Evolutionary conservation across 441 rosid genomes (phyloP), one percentile per base, ranked within the genome.

Genomic region (Adansonia madagascariensis): DNA sequence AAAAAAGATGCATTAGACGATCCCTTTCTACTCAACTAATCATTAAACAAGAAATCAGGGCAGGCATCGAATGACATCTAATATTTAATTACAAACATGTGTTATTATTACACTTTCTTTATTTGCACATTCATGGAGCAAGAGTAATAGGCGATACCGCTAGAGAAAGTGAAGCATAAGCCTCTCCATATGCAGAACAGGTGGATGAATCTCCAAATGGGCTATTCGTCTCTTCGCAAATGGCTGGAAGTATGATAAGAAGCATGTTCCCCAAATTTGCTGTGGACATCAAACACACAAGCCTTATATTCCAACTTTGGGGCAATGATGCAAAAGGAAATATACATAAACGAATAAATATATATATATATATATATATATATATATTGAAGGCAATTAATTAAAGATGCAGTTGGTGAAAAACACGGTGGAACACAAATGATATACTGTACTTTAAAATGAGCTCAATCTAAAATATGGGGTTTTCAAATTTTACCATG

Each of bases 241-340:
- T 50, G 5, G 84, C 87, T n/a, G 86, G 87, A 64, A 86, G 22
- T 46, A 86, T 80, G 27, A 86, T 81, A 3, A 81, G 77, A 41
- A 78, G 84, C 84, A 86, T 66, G 72, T 78, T 83, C 20, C 86
- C 86, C 68, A 86, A 68, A 56, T 86, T 86, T 64, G 86, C 85
- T 83, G 78, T 18, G 14, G n/a, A 68, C 22, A 52, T 76, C 62
- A 79, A 49, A 50, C 63, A 53, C n/a, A 9, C 46, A 53, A 69
- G 73, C 69, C 17, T 15, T n/a, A 2, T 12, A 10, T 31, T 52
- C n/a, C 46, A 59, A 49, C 27, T 69, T 12, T 50, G 17, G 20
- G 44, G 7, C 52, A 8, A 44, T 20, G 8, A 44, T 9, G 31
- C 53, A 8, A 4, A 11, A 24, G 43, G 41, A 27, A 61, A 11